Evolutionary conservation across 352 stramenopile species (phyloP), one percentile per base, ranked within the genome.

Genomic region (Plasmopara halstedii): DNA sequence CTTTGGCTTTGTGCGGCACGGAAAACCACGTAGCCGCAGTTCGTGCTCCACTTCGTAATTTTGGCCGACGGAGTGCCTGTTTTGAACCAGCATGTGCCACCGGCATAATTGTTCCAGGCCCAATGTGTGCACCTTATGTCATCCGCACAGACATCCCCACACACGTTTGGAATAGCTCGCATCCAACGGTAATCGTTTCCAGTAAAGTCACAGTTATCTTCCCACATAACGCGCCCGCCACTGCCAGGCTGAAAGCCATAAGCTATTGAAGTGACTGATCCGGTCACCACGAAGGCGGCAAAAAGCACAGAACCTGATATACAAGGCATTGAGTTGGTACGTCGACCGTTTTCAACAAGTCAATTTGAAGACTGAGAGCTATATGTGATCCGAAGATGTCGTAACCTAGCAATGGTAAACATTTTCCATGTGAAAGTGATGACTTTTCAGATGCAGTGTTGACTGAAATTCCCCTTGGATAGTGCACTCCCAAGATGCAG

Each of bases 51-150:
- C 36, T 58, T 62, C 2, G 20, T 23, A 10, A 44, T 41, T 48
- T 67, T 56, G 3, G 42, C 21, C 15, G 22, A 55, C 22, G 44
- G 47, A 0, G 45, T 25, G 9, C 61, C 61, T 27, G 14, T 55
- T 49, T 74, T 78, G 21, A 78, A 50, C 67, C 64, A 78, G 51
- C 67, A 70, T 17, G 46, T 63, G 23, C 60, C 60, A 18, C 62
- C 58, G 32, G 64, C 60, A 25, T 40, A 53, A 38, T 51, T 66
- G 27, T 35, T 69, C 64, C 67, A 73, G 5, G 50, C 59, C 67
- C 64, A 74, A 51, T 73, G 64, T 34, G 61, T 68, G 54, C 64
- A 78, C 15, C 29, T 40, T 2, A 35, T 39, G 46, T 72, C 59
- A 33, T 45, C 34, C 0, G 41, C 56, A 36, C 67, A 77, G 9